A percentile compares a stretch with the other conserved stretches of the same genome.
phyloP scores from a whole-genome alignment of 73 alveolate species.

The Paramecium sonneborni region DNA sequence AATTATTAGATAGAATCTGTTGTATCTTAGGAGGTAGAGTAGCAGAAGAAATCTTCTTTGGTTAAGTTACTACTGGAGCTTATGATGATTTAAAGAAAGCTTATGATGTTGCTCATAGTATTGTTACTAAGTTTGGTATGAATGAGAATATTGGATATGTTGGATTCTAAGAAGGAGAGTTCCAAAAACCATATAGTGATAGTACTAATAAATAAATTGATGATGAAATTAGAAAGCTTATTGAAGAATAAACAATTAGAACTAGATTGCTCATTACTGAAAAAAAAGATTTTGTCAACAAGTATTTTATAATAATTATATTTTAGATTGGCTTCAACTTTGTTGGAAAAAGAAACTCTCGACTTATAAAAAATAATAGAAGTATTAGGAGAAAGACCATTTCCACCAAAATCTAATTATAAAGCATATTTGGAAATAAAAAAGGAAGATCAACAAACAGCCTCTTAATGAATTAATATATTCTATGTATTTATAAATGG shows the following conservation, averaged over 20 bases:
- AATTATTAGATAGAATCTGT: slow-evolving; percentile 77
- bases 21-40: slow-evolving; percentile 88
- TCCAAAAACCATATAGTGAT: slow-evolving; percentile 75
- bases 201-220: slow-evolving; percentile 75
- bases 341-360: slow-evolving; percentile 79
- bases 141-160: slow-evolving; percentile 76
- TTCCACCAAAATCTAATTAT: slow-evolving; percentile 76
- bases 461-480: slow-evolving; percentile 17
- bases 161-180: slow-evolving; percentile 80
- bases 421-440: slow-evolving; percentile 71
- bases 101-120: slow-evolving; percentile 75
- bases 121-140: slow-evolving; percentile 84
- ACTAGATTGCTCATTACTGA: slow-evolving; percentile 42
- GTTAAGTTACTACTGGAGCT: slow-evolving; percentile 76
- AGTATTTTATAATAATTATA: slow-evolving; percentile 42
- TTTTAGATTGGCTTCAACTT: slow-evolving; percentile 72
- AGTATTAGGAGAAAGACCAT: slow-evolving; percentile 84
- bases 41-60: slow-evolving; percentile 81
- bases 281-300: slow-evolving; percentile 67
- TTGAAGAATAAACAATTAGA: slow-evolving; percentile 60
- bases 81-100: slow-evolving; percentile 82
- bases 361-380: slow-evolving; percentile 77
- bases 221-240: slow-evolving; percentile 59
- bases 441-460: slow-evolving; percentile 64
- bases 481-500: background rate